These are phyloP conservation scores for Fusarium illudens DNA, from an alignment of 2,329 filamentous ascomycete genomes.

Conservation along the genomic window DNA sequence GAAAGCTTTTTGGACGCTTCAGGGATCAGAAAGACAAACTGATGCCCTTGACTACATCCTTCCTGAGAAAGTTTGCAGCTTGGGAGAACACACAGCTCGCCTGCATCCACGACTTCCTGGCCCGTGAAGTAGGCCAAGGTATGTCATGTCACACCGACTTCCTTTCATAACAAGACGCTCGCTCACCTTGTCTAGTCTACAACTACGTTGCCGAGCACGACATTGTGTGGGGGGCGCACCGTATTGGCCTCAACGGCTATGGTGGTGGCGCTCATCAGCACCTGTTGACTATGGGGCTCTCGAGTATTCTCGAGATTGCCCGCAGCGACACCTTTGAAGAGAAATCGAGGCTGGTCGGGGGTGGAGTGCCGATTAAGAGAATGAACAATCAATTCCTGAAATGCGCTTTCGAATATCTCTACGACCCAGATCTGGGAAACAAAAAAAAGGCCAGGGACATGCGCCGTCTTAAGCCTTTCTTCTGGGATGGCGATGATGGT, in stretches of 20 bases:
- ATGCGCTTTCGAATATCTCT: neutral
- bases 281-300: neutral
- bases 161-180: rapidly evolving
- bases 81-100: neutral
- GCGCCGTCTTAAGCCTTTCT: neutral
- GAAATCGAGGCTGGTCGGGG: neutral
- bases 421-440: neutral
- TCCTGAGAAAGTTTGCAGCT: neutral
- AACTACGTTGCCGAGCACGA: neutral
- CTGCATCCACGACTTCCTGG: neutral
- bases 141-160: neutral
- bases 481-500: neutral
- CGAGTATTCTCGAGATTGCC: neutral
- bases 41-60: neutral
- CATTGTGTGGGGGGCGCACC: neutral
- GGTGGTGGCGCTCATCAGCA: neutral
- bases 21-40: neutral
- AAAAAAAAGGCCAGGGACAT: neutral
- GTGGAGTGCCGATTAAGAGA: neutral
- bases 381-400: neutral
- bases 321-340: neutral
- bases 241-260: neutral
- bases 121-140: neutral
- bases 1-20: neutral
- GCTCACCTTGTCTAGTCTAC: neutral